phyloP scores from a whole-genome alignment of 2,329 filamentous ascomycete species.

The Neopestalotiopsis sp. region DNA sequence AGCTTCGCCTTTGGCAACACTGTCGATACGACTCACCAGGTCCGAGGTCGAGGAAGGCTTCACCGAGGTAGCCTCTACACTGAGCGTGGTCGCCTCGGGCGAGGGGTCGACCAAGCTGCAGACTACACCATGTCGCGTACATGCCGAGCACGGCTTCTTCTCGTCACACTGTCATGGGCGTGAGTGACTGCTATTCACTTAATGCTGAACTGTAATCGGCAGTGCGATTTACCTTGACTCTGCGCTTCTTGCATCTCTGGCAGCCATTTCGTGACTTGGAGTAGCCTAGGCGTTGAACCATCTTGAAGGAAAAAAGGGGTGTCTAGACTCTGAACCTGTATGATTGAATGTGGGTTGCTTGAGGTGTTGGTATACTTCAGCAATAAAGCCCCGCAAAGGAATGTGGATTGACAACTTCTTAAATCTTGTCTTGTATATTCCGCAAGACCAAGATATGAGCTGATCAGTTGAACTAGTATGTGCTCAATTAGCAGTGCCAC shows the following conservation, averaged over 20 bases:
- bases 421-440: too few relatives aligned
- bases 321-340: not conserved
- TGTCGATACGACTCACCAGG: not conserved
- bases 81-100: constrained; percentile 13
- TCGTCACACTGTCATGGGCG: constrained; percentile 41
- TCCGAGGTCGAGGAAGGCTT: not conserved
- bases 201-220: not conserved
- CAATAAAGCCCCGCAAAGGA: too few relatives aligned
- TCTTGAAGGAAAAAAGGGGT: not conserved
- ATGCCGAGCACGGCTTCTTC: constrained; percentile 41
- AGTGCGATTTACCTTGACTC: constrained; percentile 9
- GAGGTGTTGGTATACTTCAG: too few relatives aligned
- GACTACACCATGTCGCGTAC: constrained; percentile 39
- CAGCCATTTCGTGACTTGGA: constrained; percentile 12
- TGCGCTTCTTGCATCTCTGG: constrained; percentile 11
- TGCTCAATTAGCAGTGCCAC: too few relatives aligned
- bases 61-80: constrained; percentile 2
- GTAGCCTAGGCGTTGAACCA: constrained; percentile 4
- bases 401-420: too few relatives aligned
- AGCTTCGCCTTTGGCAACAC: not conserved
- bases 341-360: not conserved
- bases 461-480: too few relatives aligned
- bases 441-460: too few relatives aligned
- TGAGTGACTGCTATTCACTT: not conserved
- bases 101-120: constrained; percentile 34